A percentile compares a stretch with the other conserved stretches of the same genome.
phyloP scores from a whole-genome alignment of 2,329 filamentous ascomycete species.

The Pyricularia sp. region DNA sequence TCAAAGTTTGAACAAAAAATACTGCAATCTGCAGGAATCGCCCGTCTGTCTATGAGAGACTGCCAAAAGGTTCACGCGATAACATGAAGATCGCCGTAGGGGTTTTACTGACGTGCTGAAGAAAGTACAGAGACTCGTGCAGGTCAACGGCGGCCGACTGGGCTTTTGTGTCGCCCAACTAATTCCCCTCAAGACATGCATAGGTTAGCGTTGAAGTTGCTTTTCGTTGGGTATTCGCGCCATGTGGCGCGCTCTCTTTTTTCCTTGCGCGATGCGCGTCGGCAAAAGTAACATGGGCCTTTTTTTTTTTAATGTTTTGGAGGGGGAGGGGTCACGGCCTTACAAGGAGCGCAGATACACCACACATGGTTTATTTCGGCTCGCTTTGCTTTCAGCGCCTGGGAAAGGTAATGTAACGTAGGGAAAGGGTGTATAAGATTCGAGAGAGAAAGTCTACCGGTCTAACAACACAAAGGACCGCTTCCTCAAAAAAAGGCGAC shows the following conservation, averaged over 20 bases:
- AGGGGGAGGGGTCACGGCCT: background rate
- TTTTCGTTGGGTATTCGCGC: background rate
- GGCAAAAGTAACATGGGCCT: background rate
- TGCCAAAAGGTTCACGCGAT: background rate
- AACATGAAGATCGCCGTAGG: background rate
- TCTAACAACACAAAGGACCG: background rate
- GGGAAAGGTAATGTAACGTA: background rate
- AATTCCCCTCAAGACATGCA: background rate
- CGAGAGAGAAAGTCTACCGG: background rate
- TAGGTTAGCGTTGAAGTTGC: background rate
- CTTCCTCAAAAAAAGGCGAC: background rate
- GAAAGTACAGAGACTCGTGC: conserved; percentile 62
- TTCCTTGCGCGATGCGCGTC: background rate
- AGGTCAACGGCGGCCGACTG: conserved; percentile 43
- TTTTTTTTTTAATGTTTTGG: background rate
- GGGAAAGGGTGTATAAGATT: background rate
- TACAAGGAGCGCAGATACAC: background rate
- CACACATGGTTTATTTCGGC: background rate
- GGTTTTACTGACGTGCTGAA: conserved; percentile 35
- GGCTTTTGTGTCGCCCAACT: background rate
- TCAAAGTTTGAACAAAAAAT: background rate
- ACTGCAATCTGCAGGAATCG: background rate
- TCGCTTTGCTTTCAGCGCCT: background rate
- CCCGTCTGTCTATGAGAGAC: background rate
- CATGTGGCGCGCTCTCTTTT: background rate